phyloP scores from a whole-genome alignment of 1,284 basidiomycete genomes.

The Cutaneotrichosporon sp. region DNA sequence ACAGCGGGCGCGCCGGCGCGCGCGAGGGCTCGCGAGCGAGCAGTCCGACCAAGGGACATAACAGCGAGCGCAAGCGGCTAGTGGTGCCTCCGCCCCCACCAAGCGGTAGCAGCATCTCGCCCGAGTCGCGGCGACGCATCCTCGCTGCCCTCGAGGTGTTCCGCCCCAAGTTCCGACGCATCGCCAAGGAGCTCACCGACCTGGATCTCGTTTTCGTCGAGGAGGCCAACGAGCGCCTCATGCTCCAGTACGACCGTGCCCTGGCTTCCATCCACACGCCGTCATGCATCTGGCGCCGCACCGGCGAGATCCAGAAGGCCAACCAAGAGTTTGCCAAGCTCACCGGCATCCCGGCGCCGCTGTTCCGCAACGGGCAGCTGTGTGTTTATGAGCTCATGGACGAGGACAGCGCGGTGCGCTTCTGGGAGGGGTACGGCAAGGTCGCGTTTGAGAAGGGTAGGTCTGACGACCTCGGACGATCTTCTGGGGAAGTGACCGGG shows the following conservation, averaged over 20 bases:
- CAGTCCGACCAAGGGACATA: conserved; percentile 17
- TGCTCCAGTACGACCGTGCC: conserved; percentile 94
- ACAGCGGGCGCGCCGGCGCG: conserved; percentile 59
- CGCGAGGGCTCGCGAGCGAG: conserved; percentile 36
- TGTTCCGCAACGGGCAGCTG: conserved; percentile 65
- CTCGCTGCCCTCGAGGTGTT: conserved; percentile 69
- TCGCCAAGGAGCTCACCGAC: conserved; percentile 86
- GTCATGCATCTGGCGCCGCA: conserved; percentile 93
- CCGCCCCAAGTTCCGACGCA: conserved; percentile 88
- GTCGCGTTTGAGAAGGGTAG: conserved; percentile 79
- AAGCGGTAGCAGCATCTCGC: conserved; percentile 60
- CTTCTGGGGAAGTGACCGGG: too few species aligned
- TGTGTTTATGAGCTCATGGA: conserved; percentile 98
- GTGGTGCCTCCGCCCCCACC: conserved; percentile 20
- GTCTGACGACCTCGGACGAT: conserved; percentile 15
- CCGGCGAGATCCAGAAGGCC: conserved; percentile 97
- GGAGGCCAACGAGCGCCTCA: conserved; percentile 92
- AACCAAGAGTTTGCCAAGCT: conserved; percentile 70
- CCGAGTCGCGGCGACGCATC: conserved; percentile 85
- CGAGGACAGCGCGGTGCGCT: conserved; percentile 93
- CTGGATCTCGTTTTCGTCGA: conserved; percentile 97
- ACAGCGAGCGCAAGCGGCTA: not conserved
- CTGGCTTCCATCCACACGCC: conserved; percentile 96
- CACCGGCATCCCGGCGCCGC: conserved; percentile 41
- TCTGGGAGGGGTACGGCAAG: conserved; percentile 87